Evolutionary conservation across 768 basidiomycete genomes (phyloP).

Genomic region (Boletus rubescentipes): DNA sequence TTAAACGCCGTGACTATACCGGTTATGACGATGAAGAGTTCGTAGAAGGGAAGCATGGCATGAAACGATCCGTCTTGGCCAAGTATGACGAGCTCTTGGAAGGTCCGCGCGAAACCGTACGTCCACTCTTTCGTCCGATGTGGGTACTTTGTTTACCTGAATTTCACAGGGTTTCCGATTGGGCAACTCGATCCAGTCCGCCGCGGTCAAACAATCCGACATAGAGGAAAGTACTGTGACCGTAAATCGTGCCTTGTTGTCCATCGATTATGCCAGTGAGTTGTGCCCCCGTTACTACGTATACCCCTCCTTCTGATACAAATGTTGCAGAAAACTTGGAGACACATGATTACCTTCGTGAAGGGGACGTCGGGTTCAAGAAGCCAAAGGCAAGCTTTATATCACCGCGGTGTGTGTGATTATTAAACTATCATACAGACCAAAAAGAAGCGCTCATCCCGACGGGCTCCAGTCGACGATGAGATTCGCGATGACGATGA

Average conservation of each 20-base stretch:
- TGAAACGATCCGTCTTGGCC: constrained; percentile 78
- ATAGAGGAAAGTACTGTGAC: constrained; percentile 50
- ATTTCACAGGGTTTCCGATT: constrained; percentile 77
- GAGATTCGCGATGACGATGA: constrained; percentile 28
- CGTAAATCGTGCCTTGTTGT: constrained; percentile 78
- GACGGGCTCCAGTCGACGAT: constrained; percentile 51
- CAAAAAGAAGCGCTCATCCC: constrained; percentile 86
- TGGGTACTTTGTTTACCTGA: not conserved
- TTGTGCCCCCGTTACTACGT: constrained; percentile 12
- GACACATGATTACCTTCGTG: constrained; percentile 83
- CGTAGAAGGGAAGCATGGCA: constrained; percentile 64
- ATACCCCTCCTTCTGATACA: constrained; percentile 15
- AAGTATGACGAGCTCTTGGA: constrained; percentile 95
- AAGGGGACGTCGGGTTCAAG: constrained; percentile 93
- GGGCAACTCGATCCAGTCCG: constrained; percentile 55
- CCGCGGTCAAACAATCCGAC: constrained; percentile 40
- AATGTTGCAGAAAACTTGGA: constrained; percentile 72
- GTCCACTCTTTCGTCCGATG: constrained; percentile 19
- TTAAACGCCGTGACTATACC: constrained; percentile 86
- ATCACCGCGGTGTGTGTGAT: not conserved
- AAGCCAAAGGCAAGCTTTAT: constrained; percentile 70
- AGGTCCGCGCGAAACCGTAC: constrained; percentile 66
- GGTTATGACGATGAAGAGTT: constrained; percentile 98
- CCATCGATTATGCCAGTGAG: constrained; percentile 90
- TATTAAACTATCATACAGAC: constrained; percentile 46